Conservation (phyloP, 192 early-diverging fungal genomes). For the Powellomyces hirtus region DNA sequence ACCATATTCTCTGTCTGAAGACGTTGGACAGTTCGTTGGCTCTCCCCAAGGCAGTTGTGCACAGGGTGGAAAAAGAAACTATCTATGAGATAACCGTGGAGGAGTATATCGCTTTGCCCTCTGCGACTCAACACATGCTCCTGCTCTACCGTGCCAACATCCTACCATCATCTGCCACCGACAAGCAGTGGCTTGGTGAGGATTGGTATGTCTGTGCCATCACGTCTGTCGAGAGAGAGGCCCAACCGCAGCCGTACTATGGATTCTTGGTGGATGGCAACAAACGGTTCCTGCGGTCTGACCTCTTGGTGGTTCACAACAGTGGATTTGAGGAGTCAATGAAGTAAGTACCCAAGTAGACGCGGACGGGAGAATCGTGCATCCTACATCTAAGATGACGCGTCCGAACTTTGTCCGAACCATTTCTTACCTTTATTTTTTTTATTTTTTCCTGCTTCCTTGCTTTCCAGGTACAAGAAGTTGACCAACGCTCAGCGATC, state of each 20-base stretch:
- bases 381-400: too few relatives aligned
- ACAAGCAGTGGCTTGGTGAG: background rate
- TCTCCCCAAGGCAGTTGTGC: too few relatives aligned
- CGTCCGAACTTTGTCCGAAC: background rate
- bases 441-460: too few relatives aligned
- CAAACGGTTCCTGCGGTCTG: slow-evolving; percentile 50
- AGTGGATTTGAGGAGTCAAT: slow-evolving; percentile 53
- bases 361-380: too few relatives aligned
- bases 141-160: background rate
- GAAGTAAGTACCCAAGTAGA: slow-evolving; percentile 62
- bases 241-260: background rate
- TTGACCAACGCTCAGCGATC: slow-evolving; percentile 97
- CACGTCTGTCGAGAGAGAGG: background rate
- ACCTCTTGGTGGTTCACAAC: slow-evolving; percentile 46
- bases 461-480: too few relatives aligned
- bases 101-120: background rate
- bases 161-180: background rate
- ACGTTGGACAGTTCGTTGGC: background rate
- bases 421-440: background rate
- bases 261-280: slow-evolving; percentile 55
- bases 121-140: background rate
- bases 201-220: background rate
- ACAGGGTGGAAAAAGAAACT: too few relatives aligned
- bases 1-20: background rate
- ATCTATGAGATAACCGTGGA: background rate